These are phyloP conservation scores for Russula sp. DNA, from an alignment of 768 basidiomycete genomes.

Conservation along the genomic window DNA sequence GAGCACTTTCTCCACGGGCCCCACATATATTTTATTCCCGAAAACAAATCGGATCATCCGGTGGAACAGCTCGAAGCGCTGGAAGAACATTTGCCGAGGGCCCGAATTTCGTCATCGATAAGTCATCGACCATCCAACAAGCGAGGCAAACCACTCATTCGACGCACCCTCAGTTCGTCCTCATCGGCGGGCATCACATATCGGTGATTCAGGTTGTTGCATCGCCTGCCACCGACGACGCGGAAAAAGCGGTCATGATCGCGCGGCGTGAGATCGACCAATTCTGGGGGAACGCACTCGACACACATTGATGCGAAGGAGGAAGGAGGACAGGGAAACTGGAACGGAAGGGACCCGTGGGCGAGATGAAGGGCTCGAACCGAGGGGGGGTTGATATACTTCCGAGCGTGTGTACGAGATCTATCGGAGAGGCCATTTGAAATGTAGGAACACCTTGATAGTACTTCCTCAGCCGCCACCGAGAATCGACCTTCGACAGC, in stretches of 20 bases:
- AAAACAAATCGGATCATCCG: conserved; percentile 62
- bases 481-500: conserved; percentile 17
- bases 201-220: conserved; percentile 46
- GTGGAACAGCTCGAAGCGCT: conserved; percentile 61
- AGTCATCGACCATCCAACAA: background rate
- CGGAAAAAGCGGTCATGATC: conserved; percentile 51
- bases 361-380: background rate
- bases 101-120: background rate
- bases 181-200: conserved; percentile 63
- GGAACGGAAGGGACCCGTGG: conserved; percentile 4
- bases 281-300: conserved; percentile 33
- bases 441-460: conserved; percentile 16
- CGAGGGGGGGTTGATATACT: conserved; percentile 19
- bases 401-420: conserved; percentile 17
- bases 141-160: background rate
- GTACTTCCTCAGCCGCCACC: background rate
- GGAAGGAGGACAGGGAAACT: background rate
- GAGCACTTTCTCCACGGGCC: conserved; percentile 53
- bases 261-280: conserved; percentile 29
- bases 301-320: conserved; percentile 26
- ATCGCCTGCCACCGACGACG: conserved; percentile 41
- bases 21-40: conserved; percentile 54
- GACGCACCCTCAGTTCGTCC: conserved; percentile 53
- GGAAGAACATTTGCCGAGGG: background rate
- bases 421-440: conserved; percentile 17